These are phyloP conservation scores for Rhodotorula sp. DNA, from an alignment of 1,284 basidiomycete genomes.

Conservation along the genomic window DNA sequence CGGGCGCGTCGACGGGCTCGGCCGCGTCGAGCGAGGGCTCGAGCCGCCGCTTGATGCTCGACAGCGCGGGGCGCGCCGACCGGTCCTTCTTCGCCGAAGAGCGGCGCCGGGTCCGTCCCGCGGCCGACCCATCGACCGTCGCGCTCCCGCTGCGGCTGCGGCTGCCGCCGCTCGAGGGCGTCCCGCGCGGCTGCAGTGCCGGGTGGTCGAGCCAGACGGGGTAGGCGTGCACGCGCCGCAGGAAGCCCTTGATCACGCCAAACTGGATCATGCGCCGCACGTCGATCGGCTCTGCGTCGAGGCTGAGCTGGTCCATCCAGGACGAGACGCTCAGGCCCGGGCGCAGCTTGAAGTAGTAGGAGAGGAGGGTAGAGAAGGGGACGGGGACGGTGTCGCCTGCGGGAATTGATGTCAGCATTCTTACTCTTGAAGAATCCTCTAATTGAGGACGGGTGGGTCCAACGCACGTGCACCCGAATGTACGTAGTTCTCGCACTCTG, in stretches of 20 bases:
- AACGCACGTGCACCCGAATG: conserved; percentile 29
- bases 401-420: not conserved
- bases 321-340: conserved; percentile 80
- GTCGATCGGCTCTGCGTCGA: conserved; percentile 76
- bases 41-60: not conserved
- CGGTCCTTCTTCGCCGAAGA: not conserved
- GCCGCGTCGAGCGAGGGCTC: not conserved
- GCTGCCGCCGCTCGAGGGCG: not conserved
- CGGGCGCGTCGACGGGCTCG: not conserved
- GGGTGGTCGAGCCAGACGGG: conserved; percentile 61
- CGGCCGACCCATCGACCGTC: not conserved
- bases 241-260: conserved; percentile 97
- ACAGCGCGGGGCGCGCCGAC: too few species aligned
- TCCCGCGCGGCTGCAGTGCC: not conserved
- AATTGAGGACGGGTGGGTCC: not conserved
- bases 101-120: not conserved
- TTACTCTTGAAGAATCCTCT: too few species aligned
- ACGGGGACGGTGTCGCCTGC: conserved; percentile 26
- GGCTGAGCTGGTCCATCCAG: conserved; percentile 81
- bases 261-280: conserved; percentile 94
- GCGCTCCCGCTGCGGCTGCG: not conserved
- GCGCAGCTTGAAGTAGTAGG: conserved; percentile 82
- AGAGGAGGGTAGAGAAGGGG: conserved; percentile 61
- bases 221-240: conserved; percentile 88
- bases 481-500: conserved; percentile 46